Evolutionary conservation across 176 grass and related monocot genomes (phyloP), one percentile per base, ranked within the genome.

Genomic region (Pontederia paniculata): DNA sequence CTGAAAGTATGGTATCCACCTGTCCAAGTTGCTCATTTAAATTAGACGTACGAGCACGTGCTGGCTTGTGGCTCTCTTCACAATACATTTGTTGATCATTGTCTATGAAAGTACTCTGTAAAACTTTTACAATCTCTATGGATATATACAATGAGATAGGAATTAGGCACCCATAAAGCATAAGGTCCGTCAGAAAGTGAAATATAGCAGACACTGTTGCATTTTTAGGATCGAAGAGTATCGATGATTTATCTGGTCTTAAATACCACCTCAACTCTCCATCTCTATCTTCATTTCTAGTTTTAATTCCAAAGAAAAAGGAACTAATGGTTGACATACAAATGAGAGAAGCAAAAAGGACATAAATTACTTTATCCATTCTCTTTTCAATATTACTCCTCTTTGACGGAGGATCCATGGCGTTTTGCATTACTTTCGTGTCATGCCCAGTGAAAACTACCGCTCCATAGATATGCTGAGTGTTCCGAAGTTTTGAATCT

Each of bases 361-460:
- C 8, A 68, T 96, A 96, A 21, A 96, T 81, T 65, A 86, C 71
- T 50, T 25, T 14, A 73, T 96, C 91, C 91, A 96, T 87, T 76
- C 73, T 96, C 69, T 69, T 86, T 52, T 96, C 91, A 0, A 96
- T 78, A 62, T 83, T 96, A 42, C 85, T 89, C 23, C 91, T 74
- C 48, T 96, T 96, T 19, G 91, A 96, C 0, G 91, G 91, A 1
- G 22, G 81, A 21, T 74, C 74, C 65, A 73, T 96, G 2, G 91
- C 71, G 68, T 97, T 89, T 67, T 97, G 91, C 91, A 97, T 97
- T 2, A 97, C 82, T 84, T 97, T 97, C 5, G 86, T 81, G 42
- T 97, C 91, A n/a, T 87, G 91, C 1, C 91, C 93, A 0, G 91
- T 89, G 70, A 97, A 97, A 20, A 89, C 63, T 8, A 89, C 86